Evolutionary conservation across 805 yeast species (phyloP), one percentile per base, ranked within the genome.

Genomic region (Yarrowia hollandica): DNA sequence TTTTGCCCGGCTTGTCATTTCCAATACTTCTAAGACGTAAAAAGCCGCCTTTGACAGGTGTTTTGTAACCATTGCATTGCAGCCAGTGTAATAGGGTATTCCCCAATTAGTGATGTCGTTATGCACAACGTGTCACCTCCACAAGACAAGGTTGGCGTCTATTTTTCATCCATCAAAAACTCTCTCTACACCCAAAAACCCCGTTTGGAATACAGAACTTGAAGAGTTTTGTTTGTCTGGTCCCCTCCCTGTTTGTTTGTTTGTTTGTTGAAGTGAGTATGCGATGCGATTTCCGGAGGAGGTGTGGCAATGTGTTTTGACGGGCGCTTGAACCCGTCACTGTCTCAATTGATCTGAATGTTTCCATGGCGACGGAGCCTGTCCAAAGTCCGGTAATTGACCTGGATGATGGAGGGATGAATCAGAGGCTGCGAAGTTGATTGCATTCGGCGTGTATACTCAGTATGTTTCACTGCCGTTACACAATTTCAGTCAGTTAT

Each of bases 121-220:
- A 46, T 46, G 55, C 55, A 48, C 55, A 48, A 48, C 55, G 55
- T 48, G 55, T 48, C 55, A 48, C 55, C 55, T 52, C 33, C 33
- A 18, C 58, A 35, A 35, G 31, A 25, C 42, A 26, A 52, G 44
- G 42, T 52, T 52, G 31, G 26, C 25, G 26, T 35, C 30, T 48
- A 31, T 31, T 33, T 37, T 52, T 52, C 58, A 37, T 52, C 35
- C 44, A 18, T 21, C 33, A 23, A 31, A 25, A 52, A 48, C 55
- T 48, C 39, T 31, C 55, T 22, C 55, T 12, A 48, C 55, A 6
- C 55, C 55, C 38, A 26, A 48, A 48, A 22, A 28, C 55, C 55
- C 55, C 39, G 39, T 48, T 48, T 31, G 55, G 55, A 48, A 48
- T 48, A 48, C 55, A 22, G 16, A 48, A 48, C 39, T 48, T 23